These are phyloP conservation scores for Zizania latifolia DNA, from an alignment of 176 grass and related monocot species.

Conservation along the genomic window DNA sequence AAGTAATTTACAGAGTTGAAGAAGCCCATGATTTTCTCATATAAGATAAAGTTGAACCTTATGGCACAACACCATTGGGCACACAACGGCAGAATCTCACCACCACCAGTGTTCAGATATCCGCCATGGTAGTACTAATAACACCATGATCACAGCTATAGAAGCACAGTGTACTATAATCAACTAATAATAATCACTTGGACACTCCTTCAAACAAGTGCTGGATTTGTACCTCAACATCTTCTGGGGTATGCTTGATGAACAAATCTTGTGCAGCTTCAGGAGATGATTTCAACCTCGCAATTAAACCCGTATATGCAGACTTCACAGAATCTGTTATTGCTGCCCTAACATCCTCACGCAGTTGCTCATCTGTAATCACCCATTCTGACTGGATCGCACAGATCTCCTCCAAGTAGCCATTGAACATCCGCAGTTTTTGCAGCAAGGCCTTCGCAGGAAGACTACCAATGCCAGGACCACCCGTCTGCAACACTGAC, in stretches of 20 bases:
- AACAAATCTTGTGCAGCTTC: conserved; percentile 55
- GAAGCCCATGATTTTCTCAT: conserved; percentile 11
- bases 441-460: conserved; percentile 53
- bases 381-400: conserved; percentile 52
- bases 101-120: conserved; percentile 15
- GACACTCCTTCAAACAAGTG: conserved; percentile 66
- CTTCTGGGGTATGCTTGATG: conserved; percentile 70
- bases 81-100: conserved; percentile 22
- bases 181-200: conserved; percentile 54
- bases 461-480: conserved; percentile 37
- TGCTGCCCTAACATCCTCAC: conserved; percentile 41
- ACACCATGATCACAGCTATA: conserved; percentile 14
- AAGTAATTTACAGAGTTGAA: conserved; percentile 27
- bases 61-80: conserved; percentile 13
- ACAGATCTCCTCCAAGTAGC: conserved; percentile 77
- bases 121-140: background rate
- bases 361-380: conserved; percentile 67
- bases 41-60: conserved; percentile 19
- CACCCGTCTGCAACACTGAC: conserved; percentile 60
- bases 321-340: conserved; percentile 52
- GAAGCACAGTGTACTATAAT: conserved; percentile 14
- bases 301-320: conserved; percentile 57
- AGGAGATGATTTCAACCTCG: conserved; percentile 43
- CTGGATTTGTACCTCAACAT: conserved; percentile 61
- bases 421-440: conserved; percentile 73